These are phyloP conservation scores for Starmerella tilneyi DNA, from an alignment of 805 yeast genomes.

Conservation along the genomic window DNA sequence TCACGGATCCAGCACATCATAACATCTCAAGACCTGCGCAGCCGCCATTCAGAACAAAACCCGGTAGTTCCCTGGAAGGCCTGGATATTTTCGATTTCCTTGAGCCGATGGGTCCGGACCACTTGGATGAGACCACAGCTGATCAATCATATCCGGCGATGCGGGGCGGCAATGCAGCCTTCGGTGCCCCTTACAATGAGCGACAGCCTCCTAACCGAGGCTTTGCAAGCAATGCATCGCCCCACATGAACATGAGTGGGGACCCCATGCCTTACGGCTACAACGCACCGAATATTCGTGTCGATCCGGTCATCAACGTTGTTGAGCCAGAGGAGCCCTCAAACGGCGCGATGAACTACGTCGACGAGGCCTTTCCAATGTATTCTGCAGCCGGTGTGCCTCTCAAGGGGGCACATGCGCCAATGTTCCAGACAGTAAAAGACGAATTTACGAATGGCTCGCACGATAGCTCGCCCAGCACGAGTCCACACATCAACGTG, in stretches of 20 bases:
- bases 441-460: neutral
- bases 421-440: constrained; percentile 7
- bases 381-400: constrained; percentile 19
- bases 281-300: neutral
- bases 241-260: neutral
- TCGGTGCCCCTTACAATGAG: neutral
- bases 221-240: neutral
- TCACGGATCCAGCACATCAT: neutral
- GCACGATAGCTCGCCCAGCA: neutral
- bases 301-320: constrained; percentile 22
- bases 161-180: neutral
- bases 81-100: constrained; percentile 1
- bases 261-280: neutral
- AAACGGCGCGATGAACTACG: neutral
- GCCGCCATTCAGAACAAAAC: neutral
- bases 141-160: neutral
- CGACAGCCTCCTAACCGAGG: neutral
- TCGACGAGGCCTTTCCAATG: constrained; percentile 18
- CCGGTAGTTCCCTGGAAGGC: neutral
- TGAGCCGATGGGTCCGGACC: constrained; percentile 1
- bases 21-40: neutral
- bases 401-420: constrained; percentile 5
- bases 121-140: neutral
- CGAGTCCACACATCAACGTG: constrained; percentile 3
- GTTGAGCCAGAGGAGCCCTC: constrained; percentile 18